Evolutionary conservation across 1,139 yeast species (phyloP), one percentile per base, ranked within the genome.

Genomic region (Yamadazyma epiphylla): DNA sequence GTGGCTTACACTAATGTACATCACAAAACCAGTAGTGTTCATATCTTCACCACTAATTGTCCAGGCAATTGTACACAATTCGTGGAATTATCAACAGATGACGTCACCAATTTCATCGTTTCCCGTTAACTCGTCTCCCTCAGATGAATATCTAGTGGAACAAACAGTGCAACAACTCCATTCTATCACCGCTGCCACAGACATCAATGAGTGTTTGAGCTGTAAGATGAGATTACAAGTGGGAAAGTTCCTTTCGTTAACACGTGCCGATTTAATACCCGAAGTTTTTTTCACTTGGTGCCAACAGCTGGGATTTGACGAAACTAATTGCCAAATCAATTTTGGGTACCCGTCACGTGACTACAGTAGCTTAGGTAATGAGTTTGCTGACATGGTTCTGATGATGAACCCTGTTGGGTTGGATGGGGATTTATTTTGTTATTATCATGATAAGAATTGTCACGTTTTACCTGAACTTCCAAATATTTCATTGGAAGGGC

Each of bases 381-480:
- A 74, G 41, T 67, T 74, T 39, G 62, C 69, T 5, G 67, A 70
- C 37, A 51, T 73, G 55, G 47, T 73, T 17, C 58, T 60, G 15
- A 41, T 65, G 28, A 69, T 74, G 64, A 69, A 70, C 39, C 73
- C 77, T 9, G 46, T 51, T 31, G 60, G 70, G 2, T 46, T 62
- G 20, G 81, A 76, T 45, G 79, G 77, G 17, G 71, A 70, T 32
- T 67, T 70, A 36, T 70, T 69, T 48, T 76, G 81, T 47, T 66
- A 72, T 43, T 74, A 58, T 46, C 64, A 70, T 43, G 65, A 70
- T 30, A 42, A 47, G 9, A 48, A 49, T 4, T 58, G 68, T 26
- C 72, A 77, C 45, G 45, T 57, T 0, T 48, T 66, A 27, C 80
- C 80, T 4, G 50, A 48, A 15, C 53, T 70, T 4, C 75, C 74